Percentiles rank a stretch among this genome's conserved stretches.
These are phyloP conservation scores for Graphiopsis chlorocephala DNA, from an alignment of 2,329 filamentous ascomycete species.

Conservation along the genomic window DNA sequence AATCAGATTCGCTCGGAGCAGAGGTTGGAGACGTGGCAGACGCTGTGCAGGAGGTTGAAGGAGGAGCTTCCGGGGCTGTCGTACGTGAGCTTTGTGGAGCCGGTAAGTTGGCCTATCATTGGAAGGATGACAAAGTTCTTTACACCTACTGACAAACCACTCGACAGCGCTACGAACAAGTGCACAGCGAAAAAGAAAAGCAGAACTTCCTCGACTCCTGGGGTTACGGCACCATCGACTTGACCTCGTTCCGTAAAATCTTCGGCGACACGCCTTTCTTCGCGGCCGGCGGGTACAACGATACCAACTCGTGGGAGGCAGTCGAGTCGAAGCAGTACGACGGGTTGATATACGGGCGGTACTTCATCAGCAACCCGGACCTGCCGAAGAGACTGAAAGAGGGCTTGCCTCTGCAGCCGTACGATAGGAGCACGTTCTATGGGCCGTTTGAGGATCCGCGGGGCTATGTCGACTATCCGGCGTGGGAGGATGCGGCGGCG, in stretches of 20 bases:
- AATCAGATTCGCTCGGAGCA: conserved; percentile 54
- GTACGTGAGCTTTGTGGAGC: conserved; percentile 58
- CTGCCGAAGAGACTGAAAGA: conserved; percentile 45
- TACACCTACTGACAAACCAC: neutral
- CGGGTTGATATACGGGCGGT: conserved; percentile 43
- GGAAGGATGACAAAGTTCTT: neutral
- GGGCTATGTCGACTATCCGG: conserved; percentile 42
- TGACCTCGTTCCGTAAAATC: conserved; percentile 51
- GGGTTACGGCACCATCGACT: conserved; percentile 46
- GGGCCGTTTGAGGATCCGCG: conserved; percentile 30
- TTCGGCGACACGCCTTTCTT: conserved; percentile 55
- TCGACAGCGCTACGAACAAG: conserved; percentile 48
- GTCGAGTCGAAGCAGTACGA: conserved; percentile 39
- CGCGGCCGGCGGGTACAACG: conserved; percentile 54
- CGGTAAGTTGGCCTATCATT: conserved; percentile 23
- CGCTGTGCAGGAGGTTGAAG: conserved; percentile 52
- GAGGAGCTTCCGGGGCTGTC: conserved; percentile 43
- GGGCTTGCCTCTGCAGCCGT: conserved; percentile 41
- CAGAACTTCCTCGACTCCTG: conserved; percentile 49
- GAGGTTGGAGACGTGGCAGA: conserved; percentile 53
- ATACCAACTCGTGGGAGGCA: conserved; percentile 51
- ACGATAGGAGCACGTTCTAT: conserved; percentile 48
- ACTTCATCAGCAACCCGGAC: conserved; percentile 51
- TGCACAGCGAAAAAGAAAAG: conserved; percentile 50
- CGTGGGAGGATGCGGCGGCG: conserved; percentile 28